Percentiles rank a stretch among this genome's conserved stretches.
phyloP scores from a whole-genome alignment of 306 rosid species.

The Lupinus albus region DNA sequence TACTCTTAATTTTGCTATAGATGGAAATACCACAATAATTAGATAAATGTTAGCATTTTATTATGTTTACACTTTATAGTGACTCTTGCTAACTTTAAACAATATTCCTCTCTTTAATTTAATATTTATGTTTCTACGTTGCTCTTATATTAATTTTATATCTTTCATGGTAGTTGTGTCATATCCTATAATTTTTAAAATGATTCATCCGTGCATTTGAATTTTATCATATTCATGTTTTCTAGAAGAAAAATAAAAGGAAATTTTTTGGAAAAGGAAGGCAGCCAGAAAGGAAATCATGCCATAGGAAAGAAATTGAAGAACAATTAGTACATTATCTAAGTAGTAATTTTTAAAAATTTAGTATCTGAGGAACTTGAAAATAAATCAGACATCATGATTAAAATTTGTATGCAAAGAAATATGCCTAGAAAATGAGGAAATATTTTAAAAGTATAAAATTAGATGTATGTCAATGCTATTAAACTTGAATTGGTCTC shows the following conservation, averaged over 20 bases:
- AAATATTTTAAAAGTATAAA: not conserved
- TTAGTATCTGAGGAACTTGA: constrained; percentile 10
- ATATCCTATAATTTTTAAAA: no score
- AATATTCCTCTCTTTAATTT: no score
- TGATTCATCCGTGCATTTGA: no score
- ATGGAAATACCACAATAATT: no score
- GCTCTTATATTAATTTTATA: no score
- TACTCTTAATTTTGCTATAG: no score
- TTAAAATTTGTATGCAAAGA: not conserved
- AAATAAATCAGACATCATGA: not conserved
- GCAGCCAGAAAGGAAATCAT: not conserved
- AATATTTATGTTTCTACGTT: no score
- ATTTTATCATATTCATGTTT: no score
- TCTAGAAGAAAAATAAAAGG: not conserved
- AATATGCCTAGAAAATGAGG: constrained; percentile 4
- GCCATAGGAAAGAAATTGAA: not conserved
- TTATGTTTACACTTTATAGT: no score
- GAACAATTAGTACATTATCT: not conserved
- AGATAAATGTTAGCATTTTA: no score
- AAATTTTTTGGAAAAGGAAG: constrained; percentile 3
- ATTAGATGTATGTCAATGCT: not conserved
- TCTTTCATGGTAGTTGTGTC: no score
- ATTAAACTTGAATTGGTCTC: not conserved
- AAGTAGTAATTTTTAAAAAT: not conserved
- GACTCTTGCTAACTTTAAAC: no score